Conservation (phyloP, 176 grass and related monocot species). For the Juncus inflexus region DNA sequence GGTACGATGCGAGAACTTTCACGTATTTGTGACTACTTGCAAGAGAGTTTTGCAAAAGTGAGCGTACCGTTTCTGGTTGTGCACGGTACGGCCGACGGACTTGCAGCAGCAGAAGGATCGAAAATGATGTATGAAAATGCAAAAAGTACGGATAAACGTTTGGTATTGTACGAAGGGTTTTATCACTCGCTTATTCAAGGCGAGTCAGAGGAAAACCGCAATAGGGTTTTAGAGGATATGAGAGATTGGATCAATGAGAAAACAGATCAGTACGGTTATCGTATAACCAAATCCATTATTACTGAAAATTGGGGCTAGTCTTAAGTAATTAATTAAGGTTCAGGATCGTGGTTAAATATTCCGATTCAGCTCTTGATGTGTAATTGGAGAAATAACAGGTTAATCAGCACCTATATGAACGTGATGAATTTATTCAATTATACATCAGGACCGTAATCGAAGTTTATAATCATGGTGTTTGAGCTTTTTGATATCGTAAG, state of each 20-base stretch:
- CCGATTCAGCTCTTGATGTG: too few relatives aligned
- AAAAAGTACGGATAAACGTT: conserved; percentile 44
- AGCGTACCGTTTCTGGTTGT: conserved; percentile 50
- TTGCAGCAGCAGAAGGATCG: conserved; percentile 55
- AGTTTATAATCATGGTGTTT: too few relatives aligned
- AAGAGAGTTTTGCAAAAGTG: conserved; percentile 34
- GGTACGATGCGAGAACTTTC: conserved; percentile 62
- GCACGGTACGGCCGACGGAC: conserved; percentile 58
- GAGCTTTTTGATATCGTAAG: too few relatives aligned
- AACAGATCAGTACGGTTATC: conserved; percentile 28
- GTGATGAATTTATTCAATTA: too few relatives aligned
- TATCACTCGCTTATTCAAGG: conserved; percentile 70
- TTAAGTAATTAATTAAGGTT: too few relatives aligned
- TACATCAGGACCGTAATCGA: too few relatives aligned
- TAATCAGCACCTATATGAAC: too few relatives aligned
- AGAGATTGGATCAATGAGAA: conserved; percentile 59
- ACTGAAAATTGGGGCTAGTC: neutral
- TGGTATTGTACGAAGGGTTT: conserved; percentile 64
- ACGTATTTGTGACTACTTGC: conserved; percentile 39
- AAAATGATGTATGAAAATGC: conserved; percentile 60
- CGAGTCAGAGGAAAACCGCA: conserved; percentile 57
- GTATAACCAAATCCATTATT: neutral
- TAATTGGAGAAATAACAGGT: too few relatives aligned
- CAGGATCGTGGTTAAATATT: too few relatives aligned
- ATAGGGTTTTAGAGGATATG: conserved; percentile 61